These are phyloP conservation scores for Penicillium canescens DNA, from an alignment of 495 filamentous ascomycete species.

Conservation along the genomic window DNA sequence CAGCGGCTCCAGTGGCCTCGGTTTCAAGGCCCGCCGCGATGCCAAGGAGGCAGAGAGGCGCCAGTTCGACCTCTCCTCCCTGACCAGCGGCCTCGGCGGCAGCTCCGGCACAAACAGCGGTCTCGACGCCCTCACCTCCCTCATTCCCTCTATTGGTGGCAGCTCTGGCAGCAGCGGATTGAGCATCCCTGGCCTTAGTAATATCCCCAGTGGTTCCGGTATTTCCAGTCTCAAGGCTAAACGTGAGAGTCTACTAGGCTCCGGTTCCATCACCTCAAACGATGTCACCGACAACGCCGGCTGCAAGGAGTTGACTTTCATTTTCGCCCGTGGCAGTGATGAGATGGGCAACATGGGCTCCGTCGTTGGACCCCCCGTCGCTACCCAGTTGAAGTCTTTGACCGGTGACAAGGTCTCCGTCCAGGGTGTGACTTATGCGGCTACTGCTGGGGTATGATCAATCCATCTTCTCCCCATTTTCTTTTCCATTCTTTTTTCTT, in stretches of 20 bases:
- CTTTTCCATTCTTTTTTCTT: no score
- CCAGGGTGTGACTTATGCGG: slow-evolving; percentile 59
- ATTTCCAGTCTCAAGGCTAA: not conserved
- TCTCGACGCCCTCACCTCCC: not conserved
- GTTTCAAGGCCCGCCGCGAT: not conserved
- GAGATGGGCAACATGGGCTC: slow-evolving; percentile 59
- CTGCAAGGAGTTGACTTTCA: slow-evolving; percentile 53
- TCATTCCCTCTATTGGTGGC: not conserved
- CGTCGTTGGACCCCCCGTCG: slow-evolving; percentile 57
- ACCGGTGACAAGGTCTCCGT: slow-evolving; percentile 44
- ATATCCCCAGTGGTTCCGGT: no score
- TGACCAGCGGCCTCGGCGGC: slow-evolving; percentile 1
- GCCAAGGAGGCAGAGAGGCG: not conserved
- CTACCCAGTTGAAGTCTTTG: slow-evolving; percentile 41
- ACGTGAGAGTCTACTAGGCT: not conserved
- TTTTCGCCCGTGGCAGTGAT: slow-evolving; percentile 59
- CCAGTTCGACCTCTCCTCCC: not conserved
- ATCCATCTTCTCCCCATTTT: not conserved
- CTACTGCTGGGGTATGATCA: slow-evolving; percentile 31
- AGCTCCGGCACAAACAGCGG: slow-evolving; percentile 2
- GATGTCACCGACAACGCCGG: slow-evolving; percentile 38
- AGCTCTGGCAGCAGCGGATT: not conserved
- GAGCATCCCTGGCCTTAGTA: not conserved
- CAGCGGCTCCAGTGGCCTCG: slow-evolving; percentile 6
- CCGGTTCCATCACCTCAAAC: slow-evolving; percentile 40